phyloP scores from a whole-genome alignment of 345 rosid species.

The Gossypium australe region DNA sequence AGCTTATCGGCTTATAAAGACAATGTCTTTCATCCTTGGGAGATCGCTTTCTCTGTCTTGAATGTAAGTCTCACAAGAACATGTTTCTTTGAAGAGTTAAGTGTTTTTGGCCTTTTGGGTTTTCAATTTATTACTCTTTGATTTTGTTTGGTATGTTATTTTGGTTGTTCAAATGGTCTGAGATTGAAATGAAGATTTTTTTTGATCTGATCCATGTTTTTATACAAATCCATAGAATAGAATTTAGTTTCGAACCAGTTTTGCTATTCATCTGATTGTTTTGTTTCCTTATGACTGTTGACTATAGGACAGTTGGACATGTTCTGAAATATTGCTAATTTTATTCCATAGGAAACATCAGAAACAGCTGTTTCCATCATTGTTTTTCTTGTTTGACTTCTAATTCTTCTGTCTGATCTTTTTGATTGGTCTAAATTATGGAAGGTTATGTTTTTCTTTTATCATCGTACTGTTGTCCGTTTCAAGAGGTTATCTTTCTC shows the following conservation, averaged over 20 bases:
- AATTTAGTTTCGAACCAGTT: neutral
- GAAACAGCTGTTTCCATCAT: neutral
- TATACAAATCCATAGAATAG: neutral
- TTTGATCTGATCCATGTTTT: neutral
- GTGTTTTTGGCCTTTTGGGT: neutral
- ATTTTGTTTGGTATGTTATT: neutral
- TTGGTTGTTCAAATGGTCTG: neutral
- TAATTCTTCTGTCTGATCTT: neutral
- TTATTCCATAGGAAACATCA: neutral
- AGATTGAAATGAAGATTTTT: neutral
- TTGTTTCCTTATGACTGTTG: conserved; percentile 13
- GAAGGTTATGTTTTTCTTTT: neutral
- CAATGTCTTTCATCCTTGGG: conserved; percentile 82
- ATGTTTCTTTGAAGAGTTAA: neutral
- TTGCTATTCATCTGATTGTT: conserved; percentile 1
- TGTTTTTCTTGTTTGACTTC: neutral
- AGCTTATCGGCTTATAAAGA: conserved; percentile 67
- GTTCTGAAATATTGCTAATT: neutral
- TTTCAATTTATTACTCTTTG: neutral
- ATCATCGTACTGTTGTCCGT: neutral
- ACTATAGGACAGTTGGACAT: conserved; percentile 1
- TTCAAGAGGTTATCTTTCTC: conserved; percentile 3
- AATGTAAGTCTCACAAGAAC: conserved; percentile 43
- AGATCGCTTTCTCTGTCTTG: conserved; percentile 80
- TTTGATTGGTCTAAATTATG: neutral